Evolutionary conservation across 2,329 filamentous ascomycete genomes (phyloP), one percentile per base, ranked within the genome.

Genomic region (Paecilomyces niveus): DNA sequence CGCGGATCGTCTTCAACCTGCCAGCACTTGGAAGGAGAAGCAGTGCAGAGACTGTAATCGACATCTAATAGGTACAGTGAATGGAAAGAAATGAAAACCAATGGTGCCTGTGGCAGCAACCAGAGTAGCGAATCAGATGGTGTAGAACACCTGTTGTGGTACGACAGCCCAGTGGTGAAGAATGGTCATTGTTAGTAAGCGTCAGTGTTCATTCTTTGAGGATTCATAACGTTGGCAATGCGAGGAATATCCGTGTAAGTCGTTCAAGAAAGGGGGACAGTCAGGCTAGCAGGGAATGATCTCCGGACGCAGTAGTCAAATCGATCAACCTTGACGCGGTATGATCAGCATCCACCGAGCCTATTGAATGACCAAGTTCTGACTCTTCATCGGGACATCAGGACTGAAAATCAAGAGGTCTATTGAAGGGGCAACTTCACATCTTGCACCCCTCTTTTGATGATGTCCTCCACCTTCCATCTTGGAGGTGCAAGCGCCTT

Each of bases 391-490:
- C 24, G 32, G 31, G 52, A 52, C 21, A 53, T 57, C 54, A 51
- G 26, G 45, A 53, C n/a, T 26, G 26, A 21, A 45, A 18, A 18
- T 45, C 8, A 35, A 53, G 53, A 59, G 54, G 58, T 62, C 64
- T 85, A 92, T 73, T 85, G 82, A 70, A 95, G 78, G 54, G 86
- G 84, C 57, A 82, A 68, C 78, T 94, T 91, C 67, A 88, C 84
- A 74, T 95, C 90, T 66, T 88, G 83, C 22, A 88, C 89, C 62
- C 89, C 89, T 56, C 83, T 80, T 64, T 83, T 84, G 63, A 96
- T 80, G 57, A 94, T 85, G 63, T 90, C 88, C 63, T 90, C 83
- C 18, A 92, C 74, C 62, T 81, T 82, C 92, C 92, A 97, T 65
- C 92, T 81, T 10, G 92, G 92, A 57, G 90, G 84, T 49, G 74